A percentile compares a stretch with the other conserved stretches of the same genome.
Evolutionary conservation across 2,329 filamentous ascomycete species (phyloP).

Genomic region (Aspergillus calidoustus): DNA sequence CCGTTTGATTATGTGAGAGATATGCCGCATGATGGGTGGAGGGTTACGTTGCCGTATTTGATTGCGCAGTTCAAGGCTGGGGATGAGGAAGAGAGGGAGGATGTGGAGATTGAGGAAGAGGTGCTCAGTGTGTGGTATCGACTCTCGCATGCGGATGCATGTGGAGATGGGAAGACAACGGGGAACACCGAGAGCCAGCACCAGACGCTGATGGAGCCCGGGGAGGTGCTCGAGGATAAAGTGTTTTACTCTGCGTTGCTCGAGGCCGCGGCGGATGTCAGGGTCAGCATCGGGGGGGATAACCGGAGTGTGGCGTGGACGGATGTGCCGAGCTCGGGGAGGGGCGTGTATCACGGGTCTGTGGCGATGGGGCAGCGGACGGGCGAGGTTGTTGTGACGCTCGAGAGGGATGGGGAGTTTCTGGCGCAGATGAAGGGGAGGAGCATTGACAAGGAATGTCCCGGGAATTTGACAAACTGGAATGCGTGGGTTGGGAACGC

Average conservation of each 20-base stretch:
- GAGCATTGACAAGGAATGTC: conserved; percentile 31
- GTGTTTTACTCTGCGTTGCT: conserved; percentile 43
- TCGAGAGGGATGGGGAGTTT: conserved; percentile 27
- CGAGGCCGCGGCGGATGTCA: conserved; percentile 33
- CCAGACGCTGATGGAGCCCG: conserved; percentile 29
- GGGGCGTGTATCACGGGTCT: conserved; percentile 41
- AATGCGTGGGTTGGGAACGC: conserved; percentile 44
- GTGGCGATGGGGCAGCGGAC: conserved; percentile 28
- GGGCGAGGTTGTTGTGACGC: conserved; percentile 32
- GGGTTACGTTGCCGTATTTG: conserved; percentile 38
- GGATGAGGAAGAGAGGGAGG: conserved; percentile 14
- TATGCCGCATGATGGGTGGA: conserved; percentile 40
- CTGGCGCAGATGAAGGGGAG: conserved; percentile 31
- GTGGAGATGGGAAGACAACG: conserved; percentile 31
- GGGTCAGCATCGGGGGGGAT: conserved; percentile 38
- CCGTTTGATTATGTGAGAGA: conserved; percentile 42
- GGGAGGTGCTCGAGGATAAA: conserved; percentile 25
- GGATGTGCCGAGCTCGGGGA: conserved; percentile 31
- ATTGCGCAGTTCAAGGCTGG: conserved; percentile 42
- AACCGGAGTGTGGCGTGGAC: conserved; percentile 29
- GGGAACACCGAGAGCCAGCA: conserved; percentile 35
- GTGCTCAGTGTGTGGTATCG: conserved; percentile 37
- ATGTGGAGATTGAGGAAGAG: conserved; percentile 31
- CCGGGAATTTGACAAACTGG: conserved; percentile 35
- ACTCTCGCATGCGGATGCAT: conserved; percentile 23